A percentile compares a stretch with the other conserved stretches of the same genome.
Evolutionary conservation across 192 early-diverging fungal species (phyloP).

Genomic region (Entomortierella lignicola): DNA sequence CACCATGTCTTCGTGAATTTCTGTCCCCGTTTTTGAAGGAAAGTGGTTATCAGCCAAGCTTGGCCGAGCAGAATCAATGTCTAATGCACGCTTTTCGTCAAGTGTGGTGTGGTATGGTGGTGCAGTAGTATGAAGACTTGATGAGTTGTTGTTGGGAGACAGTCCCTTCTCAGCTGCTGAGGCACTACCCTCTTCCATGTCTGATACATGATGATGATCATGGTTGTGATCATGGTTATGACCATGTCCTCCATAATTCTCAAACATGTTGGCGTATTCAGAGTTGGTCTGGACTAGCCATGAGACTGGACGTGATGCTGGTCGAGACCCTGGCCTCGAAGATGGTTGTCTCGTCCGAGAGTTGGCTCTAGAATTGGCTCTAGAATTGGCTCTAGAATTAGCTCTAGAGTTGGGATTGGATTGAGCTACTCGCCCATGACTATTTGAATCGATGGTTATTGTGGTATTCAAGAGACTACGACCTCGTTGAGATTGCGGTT

Average conservation of each 20-base stretch:
- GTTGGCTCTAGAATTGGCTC: slow-evolving; percentile 12
- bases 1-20: slow-evolving; percentile 17
- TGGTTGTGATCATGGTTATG: neutral
- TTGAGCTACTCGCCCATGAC: neutral
- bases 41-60: neutral
- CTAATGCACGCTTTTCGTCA: slow-evolving; percentile 2
- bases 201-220: slow-evolving; percentile 20
- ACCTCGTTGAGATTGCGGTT: slow-evolving; percentile 10
- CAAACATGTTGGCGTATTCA: slow-evolving; percentile 39
- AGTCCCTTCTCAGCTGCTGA: slow-evolving; percentile 29
- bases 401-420: slow-evolving; percentile 24
- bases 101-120: neutral
- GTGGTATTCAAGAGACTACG: slow-evolving; percentile 12
- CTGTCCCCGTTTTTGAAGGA: neutral
- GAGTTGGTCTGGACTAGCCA: slow-evolving; percentile 43
- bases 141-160: neutral
- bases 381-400: slow-evolving; percentile 3
- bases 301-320: slow-evolving; percentile 32
- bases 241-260: slow-evolving; percentile 34
- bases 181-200: slow-evolving; percentile 5
- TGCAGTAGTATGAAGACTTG: slow-evolving; percentile 6
- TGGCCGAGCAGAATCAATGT: neutral
- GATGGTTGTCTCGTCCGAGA: slow-evolving; percentile 3
- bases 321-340: slow-evolving; percentile 22
- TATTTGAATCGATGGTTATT: neutral